phyloP scores from a whole-genome alignment of 208 protist species.

The Porcisia hertigi region DNA sequence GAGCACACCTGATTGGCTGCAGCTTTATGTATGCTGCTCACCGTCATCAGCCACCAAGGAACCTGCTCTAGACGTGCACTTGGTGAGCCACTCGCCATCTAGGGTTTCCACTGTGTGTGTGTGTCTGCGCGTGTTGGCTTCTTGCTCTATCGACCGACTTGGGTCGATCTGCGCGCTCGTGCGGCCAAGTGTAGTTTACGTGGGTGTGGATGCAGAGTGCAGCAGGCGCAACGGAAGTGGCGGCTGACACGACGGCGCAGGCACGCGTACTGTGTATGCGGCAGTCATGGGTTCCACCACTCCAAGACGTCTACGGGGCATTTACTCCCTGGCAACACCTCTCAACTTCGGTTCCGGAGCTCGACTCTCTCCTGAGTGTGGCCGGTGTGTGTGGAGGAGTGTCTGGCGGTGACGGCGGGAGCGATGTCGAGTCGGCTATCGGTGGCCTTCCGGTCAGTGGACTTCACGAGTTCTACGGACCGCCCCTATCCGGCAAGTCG shows the following conservation, averaged over 20 bases:
- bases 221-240: constrained; percentile 6
- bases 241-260: not conserved
- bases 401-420: not conserved
- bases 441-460: constrained; percentile 31
- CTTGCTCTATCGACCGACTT: not conserved
- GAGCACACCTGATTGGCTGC: not conserved
- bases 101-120: too few species aligned
- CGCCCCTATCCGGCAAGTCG: constrained; percentile 37
- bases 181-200: not conserved
- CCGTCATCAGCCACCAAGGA: not conserved
- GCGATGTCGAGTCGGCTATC: not conserved
- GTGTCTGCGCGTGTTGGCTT: not conserved
- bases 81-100: too few species aligned
- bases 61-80: not conserved
- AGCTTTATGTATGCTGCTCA: not conserved
- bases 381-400: constrained; percentile 13
- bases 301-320: constrained; percentile 17
- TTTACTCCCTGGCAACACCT: constrained; percentile 29
- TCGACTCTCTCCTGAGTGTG: constrained; percentile 23
- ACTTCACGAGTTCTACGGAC: constrained; percentile 50
- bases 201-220: constrained; percentile 6
- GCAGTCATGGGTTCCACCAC: not conserved
- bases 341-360: constrained; percentile 5
- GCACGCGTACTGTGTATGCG: constrained; percentile 15
- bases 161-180: not conserved